Evolutionary conservation across 2,329 filamentous ascomycete species (phyloP), one percentile per base, ranked within the genome.

Genomic region (Xylariaceae sp.): DNA sequence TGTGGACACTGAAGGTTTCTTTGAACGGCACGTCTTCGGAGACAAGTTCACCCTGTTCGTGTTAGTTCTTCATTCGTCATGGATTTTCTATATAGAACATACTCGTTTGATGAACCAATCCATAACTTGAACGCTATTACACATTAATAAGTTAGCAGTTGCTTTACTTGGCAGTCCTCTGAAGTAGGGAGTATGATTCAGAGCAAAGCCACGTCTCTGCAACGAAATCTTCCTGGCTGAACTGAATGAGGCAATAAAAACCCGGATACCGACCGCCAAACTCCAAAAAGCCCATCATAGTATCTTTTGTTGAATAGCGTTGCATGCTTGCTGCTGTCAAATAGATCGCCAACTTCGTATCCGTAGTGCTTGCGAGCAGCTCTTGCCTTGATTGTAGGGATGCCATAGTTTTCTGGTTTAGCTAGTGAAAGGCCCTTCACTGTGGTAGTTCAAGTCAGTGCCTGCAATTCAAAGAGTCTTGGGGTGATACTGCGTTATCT

Each of bases 311-410:
- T 23, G 5, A 6, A 7, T 2, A 67, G 20, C 0, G 52, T 52
- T 1, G 43, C 43, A 20, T 66, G 64, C 16, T 43, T 20, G 1
- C 16, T 9, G 2, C 18, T 18, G 40, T 63, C 41, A 44, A 50
- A 66, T n/a, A 2, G 9, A 14, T 51, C 16, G 2, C 49, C 49
- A 10, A 56, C 14, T 54, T 74, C 69, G 14, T 70, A 72, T 5
- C 77, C 77, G 52, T 79, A 79, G 57, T 78, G 74, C 60, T 77
- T 79, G 40, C 77, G 72, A 7, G 75, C 76, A 53, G 67, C 71
- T 50, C 77, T 71, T 37, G 75, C 75, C 57, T 71, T 70, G 26
- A 79, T 68, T 47, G 68, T 70, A 47, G 79, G 73, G 48, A 69
- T 65, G 10, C 71, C 72, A 23, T 71, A 70, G 10, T 65, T 62